Evolutionary conservation across 179 eudicot genomes (phyloP), one percentile per base, ranked within the genome.

Genomic region (Silene coronaria): DNA sequence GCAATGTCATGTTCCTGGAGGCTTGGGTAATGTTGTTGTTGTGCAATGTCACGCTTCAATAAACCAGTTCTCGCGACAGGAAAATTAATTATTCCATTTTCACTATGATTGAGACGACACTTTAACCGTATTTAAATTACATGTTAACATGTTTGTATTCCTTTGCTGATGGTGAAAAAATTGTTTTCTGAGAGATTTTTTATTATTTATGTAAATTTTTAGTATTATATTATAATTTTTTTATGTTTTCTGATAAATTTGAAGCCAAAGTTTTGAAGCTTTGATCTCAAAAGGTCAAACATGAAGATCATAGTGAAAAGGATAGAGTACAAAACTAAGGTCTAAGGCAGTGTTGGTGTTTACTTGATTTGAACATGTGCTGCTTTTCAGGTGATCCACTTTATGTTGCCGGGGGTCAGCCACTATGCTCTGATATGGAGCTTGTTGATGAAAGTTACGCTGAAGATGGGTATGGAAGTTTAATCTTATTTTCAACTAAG

Each of bases 341-440:
- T 14, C 14, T 5, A n/a, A n/a, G n/a, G n/a, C n/a, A n/a, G n/a
- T 17, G 6, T 8, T 62, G 36, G 66, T 70, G 36, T 7, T 70
- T 14, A 7, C 9, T 72, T 1, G 26, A 38, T 13, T 38, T 9
- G 32, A 53, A n/a, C 60, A 27, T 51, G 63, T 82, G 74, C 26
- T 68, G 51, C 58, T 67, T 82, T 60, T 77, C 91, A 95, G 99
- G 90, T 72, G 99, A 95, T 85, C 99, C 99, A 58, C 96, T 95
- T 36, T 95, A 95, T 82, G 75, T 84, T 74, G 75, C 80, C 74
- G 99, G 97, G 69, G 99, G 99, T 71, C 86, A 80, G 80, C 97
- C 97, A 58, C 82, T 80, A 38, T 85, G 82, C 77, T 80, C 76
- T 69, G 84, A 82, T 83, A 73, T 80, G 77, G 95, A 89, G 73